phyloP scores from a whole-genome alignment of 2,329 filamentous ascomycete genomes.

The Tolypocladium pustulatum region DNA sequence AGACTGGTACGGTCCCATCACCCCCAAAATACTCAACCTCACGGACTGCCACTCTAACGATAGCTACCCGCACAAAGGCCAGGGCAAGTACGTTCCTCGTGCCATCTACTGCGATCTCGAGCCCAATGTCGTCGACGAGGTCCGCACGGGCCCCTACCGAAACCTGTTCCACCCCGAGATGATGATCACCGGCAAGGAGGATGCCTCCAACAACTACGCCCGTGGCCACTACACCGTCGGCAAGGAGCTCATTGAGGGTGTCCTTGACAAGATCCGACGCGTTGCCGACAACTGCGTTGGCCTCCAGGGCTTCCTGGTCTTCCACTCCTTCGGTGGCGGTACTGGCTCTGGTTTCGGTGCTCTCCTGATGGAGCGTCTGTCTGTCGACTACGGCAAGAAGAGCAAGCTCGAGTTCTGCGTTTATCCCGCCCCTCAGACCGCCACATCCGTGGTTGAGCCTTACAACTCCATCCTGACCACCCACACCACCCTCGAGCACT shows the following conservation, averaged over 20 bases:
- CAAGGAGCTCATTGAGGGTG: constrained; percentile 98
- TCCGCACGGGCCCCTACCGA: constrained; percentile 94
- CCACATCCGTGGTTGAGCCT: constrained; percentile 95
- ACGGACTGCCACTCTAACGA: background rate
- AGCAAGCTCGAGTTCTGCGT: constrained; percentile 99
- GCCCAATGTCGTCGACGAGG: constrained; percentile 98
- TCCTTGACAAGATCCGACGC: constrained; percentile 93
- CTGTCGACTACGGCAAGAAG: constrained; percentile 99
- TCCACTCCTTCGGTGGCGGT: constrained; percentile 99
- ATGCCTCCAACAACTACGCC: constrained; percentile 99
- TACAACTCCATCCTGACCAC: constrained; percentile 99
- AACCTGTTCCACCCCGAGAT: constrained; percentile 97
- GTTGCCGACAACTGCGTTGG: constrained; percentile 97
- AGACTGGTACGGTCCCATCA: constrained; percentile 65
- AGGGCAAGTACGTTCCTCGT: constrained; percentile 97
- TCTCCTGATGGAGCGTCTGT: constrained; percentile 96
- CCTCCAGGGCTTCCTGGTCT: constrained; percentile 98
- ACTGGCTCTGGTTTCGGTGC: constrained; percentile 98
- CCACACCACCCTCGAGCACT: constrained; percentile 98
- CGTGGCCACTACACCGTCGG: constrained; percentile 99
- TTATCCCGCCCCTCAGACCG: constrained; percentile 94
- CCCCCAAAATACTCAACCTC: background rate
- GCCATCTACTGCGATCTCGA: constrained; percentile 99
- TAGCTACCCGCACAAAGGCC: constrained; percentile 44
- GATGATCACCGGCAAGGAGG: constrained; percentile 99